Percentiles rank a stretch among this genome's conserved stretches.
Evolutionary conservation across 1,139 yeast species (phyloP).

Genomic region (Geotrichum fermentans): DNA sequence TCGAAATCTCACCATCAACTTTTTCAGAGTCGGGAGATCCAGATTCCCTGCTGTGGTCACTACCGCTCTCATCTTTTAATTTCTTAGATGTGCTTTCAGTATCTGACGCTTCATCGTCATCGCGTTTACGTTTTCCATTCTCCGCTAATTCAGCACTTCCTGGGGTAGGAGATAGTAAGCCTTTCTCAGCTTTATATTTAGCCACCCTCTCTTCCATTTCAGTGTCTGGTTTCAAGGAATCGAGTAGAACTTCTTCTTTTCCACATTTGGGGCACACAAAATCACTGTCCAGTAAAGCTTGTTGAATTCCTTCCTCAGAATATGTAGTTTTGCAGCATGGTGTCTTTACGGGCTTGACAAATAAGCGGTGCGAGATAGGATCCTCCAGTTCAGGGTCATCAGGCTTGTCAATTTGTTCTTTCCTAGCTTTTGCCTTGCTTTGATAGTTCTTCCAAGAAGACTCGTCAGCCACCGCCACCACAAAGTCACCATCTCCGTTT

Average conservation of each 20-base stretch:
- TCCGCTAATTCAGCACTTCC: constrained; percentile 11
- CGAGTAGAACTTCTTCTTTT: constrained; percentile 67
- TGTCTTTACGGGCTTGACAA: constrained; percentile 74
- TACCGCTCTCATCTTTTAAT: constrained; percentile 9
- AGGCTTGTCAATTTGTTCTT: constrained; percentile 39
- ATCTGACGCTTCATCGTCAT: constrained; percentile 19
- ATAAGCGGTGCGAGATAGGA: constrained; percentile 55
- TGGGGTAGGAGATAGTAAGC: constrained; percentile 23
- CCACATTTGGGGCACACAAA: constrained; percentile 89
- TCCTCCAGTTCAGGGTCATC: constrained; percentile 59
- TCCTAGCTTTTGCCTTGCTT: constrained; percentile 43
- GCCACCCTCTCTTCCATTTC: constrained; percentile 53
- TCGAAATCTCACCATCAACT: constrained; percentile 16
- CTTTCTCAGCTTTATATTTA: constrained; percentile 47
- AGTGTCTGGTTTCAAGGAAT: constrained; percentile 58
- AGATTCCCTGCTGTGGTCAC: neutral
- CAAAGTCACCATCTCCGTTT: constrained; percentile 92
- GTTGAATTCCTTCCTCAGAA: constrained; percentile 64
- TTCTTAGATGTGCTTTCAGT: constrained; percentile 12
- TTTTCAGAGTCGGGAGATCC: constrained; percentile 10
- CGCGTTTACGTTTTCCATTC: constrained; percentile 20
- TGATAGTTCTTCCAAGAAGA: constrained; percentile 89
- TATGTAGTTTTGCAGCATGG: constrained; percentile 69
- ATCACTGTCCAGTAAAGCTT: constrained; percentile 69
- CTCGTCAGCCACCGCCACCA: constrained; percentile 88